Evolutionary conservation across 495 filamentous ascomycete genomes (phyloP).

Genomic region (Pseudoneurospora amorphoporcata): DNA sequence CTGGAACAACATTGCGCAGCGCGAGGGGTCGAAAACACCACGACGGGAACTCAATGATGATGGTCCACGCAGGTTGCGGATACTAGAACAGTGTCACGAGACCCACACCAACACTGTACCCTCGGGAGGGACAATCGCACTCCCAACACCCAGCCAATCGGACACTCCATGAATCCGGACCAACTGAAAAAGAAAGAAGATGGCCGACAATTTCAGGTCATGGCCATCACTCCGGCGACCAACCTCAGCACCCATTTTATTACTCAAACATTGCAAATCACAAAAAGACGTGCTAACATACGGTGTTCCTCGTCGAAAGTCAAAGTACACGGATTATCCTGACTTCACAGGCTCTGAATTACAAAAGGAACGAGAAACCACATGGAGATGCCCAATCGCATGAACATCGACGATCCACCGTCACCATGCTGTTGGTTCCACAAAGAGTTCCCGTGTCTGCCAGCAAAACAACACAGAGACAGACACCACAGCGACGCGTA

Average conservation of each 20-base stretch:
- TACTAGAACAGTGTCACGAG: neutral
- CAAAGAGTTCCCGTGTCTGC: neutral
- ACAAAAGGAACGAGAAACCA: neutral
- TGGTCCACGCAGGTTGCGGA: neutral
- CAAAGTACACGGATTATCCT: neutral
- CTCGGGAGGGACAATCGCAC: neutral
- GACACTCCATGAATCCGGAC: neutral
- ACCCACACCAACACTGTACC: neutral
- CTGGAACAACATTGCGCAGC: neutral
- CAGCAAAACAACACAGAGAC: neutral
- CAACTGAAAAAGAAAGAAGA: neutral
- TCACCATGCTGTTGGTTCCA: neutral
- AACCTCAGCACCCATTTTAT: neutral
- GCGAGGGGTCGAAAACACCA: neutral
- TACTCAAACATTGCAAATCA: neutral
- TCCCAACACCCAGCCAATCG: neutral
- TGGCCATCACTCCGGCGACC: neutral
- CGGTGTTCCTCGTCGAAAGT: neutral
- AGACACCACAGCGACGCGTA: neutral
- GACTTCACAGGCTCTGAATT: neutral
- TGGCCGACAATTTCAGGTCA: neutral
- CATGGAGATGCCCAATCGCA: neutral
- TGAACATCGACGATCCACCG: neutral
- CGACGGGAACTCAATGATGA: neutral
- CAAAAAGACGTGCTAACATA: neutral